A percentile compares a stretch with the other conserved stretches of the same genome.
phyloP scores from a whole-genome alignment of 495 filamentous ascomycete genomes.

The Aspergillus homomorphus region DNA sequence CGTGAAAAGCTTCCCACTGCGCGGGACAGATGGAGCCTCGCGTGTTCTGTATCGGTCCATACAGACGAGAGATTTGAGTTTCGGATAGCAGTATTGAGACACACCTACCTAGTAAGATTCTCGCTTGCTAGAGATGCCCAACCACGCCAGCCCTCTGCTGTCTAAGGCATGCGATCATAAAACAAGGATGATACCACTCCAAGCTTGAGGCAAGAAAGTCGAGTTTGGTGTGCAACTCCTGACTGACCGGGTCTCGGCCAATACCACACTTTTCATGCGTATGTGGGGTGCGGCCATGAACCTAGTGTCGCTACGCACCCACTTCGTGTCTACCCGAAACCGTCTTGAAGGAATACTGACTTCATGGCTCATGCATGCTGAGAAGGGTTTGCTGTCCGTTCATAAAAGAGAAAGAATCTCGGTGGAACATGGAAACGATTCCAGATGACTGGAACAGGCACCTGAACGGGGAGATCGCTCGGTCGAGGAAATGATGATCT shows the following conservation, averaged over 20 bases:
- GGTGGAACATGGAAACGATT: not conserved
- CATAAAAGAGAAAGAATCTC: not conserved
- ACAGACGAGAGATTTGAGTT: too few relatives aligned
- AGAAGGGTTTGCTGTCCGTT: not conserved
- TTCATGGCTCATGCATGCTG: not conserved
- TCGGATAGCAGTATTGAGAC: not conserved
- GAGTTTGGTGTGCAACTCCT: not conserved
- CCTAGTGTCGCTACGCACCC: constrained; percentile 11
- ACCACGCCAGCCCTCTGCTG: not conserved
- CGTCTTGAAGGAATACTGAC: constrained; percentile 7
- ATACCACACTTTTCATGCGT: constrained; percentile 1
- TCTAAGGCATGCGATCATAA: not conserved
- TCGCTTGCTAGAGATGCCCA: too few relatives aligned
- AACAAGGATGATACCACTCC: not conserved
- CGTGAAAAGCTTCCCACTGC: constrained; percentile 5
- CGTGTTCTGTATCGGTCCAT: not conserved
- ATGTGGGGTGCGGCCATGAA: constrained; percentile 19
- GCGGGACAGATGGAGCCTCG: constrained; percentile 3
- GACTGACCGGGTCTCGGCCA: not conserved
- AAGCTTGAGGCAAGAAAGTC: not conserved
- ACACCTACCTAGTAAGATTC: too few relatives aligned
- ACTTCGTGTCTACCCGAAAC: constrained; percentile 27
- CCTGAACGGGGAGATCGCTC: too few relatives aligned
- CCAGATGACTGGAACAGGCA: too few relatives aligned
- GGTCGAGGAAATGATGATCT: not conserved